phyloP scores from a whole-genome alignment of 179 eudicot genomes.

The Beta corolliflora region DNA sequence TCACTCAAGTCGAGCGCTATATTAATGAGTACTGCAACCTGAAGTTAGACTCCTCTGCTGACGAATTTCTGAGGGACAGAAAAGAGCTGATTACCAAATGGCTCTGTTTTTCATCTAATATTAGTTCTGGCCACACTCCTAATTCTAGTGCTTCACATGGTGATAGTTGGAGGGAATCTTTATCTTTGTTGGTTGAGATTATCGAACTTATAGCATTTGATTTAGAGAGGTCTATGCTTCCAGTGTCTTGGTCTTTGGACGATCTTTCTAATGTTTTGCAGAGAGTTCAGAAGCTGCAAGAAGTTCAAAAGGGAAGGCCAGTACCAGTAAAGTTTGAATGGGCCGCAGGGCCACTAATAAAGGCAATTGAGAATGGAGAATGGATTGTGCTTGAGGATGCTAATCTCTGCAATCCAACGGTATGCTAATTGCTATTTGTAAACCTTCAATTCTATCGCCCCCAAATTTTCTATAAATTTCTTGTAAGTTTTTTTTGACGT shows the following conservation, averaged over 20 bases:
- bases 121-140: slow-evolving; percentile 36
- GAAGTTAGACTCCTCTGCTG: slow-evolving; percentile 49
- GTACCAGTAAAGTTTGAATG: slow-evolving; percentile 82
- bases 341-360: slow-evolving; percentile 77
- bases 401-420: slow-evolving; percentile 97
- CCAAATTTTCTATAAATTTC: background rate
- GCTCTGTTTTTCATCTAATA: slow-evolving; percentile 59
- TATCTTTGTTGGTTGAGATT: slow-evolving; percentile 53
- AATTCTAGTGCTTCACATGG: slow-evolving; percentile 35
- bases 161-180: slow-evolving; percentile 52
- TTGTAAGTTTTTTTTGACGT: background rate
- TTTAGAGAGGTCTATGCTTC: slow-evolving; percentile 34
- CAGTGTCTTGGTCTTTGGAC: slow-evolving; percentile 56
- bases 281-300: slow-evolving; percentile 56
- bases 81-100: slow-evolving; percentile 53
- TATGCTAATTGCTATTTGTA: slow-evolving; percentile 28
- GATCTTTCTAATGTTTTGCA: slow-evolving; percentile 54
- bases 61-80: slow-evolving; percentile 41
- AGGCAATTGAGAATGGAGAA: slow-evolving; percentile 94
- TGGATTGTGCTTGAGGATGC: slow-evolving; percentile 97
- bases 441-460: background rate
- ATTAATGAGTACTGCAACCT: slow-evolving; percentile 67
- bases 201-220: slow-evolving; percentile 51
- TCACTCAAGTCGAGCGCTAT: slow-evolving; percentile 58
- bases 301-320: slow-evolving; percentile 38